Conservation (phyloP, 2,329 filamentous ascomycete genomes). For the Pleoardoris graminearum region DNA sequence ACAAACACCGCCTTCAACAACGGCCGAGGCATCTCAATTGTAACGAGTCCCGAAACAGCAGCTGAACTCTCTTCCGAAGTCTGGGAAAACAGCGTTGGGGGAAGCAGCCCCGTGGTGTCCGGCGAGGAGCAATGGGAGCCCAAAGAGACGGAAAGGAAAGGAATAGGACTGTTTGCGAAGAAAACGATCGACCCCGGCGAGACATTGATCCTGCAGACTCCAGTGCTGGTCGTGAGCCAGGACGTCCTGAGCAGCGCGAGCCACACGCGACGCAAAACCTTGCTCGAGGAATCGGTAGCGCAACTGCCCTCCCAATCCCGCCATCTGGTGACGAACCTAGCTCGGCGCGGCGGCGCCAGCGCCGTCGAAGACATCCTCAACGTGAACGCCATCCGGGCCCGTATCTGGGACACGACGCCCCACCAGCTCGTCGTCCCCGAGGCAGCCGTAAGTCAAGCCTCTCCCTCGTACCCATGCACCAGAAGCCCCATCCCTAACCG, state of each 20-base stretch:
- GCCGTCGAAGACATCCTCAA: slow-evolving; percentile 28
- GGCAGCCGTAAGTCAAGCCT: slow-evolving; percentile 29
- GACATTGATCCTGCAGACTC: slow-evolving; percentile 29
- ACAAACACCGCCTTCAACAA: slow-evolving; percentile 30
- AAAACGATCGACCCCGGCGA: slow-evolving; percentile 26
- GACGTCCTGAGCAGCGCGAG: slow-evolving; percentile 16
- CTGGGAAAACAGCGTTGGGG: background rate
- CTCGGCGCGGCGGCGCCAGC: slow-evolving; percentile 19
- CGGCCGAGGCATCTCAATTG: slow-evolving; percentile 35
- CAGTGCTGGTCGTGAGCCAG: slow-evolving; percentile 27
- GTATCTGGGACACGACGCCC: slow-evolving; percentile 22
- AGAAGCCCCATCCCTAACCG: background rate
- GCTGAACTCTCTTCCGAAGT: slow-evolving; percentile 22
- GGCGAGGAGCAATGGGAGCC: slow-evolving; percentile 22
- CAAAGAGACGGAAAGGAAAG: slow-evolving; percentile 25
- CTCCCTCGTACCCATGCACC: background rate
- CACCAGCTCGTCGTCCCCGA: slow-evolving; percentile 33
- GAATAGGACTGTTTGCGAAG: slow-evolving; percentile 33
- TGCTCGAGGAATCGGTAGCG: slow-evolving; percentile 25
- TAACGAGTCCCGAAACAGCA: slow-evolving; percentile 32
- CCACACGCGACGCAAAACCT: slow-evolving; percentile 9
- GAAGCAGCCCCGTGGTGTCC: too few relatives aligned
- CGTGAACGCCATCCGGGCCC: slow-evolving; percentile 30
- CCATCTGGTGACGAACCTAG: slow-evolving; percentile 19
- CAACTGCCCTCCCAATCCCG: slow-evolving; percentile 29